phyloP scores from a whole-genome alignment of 2,329 filamentous ascomycete genomes.

The Bipolaris victoriae region DNA sequence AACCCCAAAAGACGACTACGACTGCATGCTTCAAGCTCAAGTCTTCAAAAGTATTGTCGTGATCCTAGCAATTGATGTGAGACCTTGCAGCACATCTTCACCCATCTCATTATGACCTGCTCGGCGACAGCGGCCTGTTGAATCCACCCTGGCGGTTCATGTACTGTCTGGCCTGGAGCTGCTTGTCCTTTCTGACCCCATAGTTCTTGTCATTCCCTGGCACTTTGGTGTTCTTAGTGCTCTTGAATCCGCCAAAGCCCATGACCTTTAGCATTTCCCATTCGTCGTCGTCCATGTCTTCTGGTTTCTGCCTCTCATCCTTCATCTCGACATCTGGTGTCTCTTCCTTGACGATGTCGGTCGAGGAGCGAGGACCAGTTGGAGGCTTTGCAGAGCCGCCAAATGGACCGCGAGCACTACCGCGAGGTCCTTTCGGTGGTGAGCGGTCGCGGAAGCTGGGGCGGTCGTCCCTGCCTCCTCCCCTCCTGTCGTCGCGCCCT shows the following conservation, averaged over 20 bases:
- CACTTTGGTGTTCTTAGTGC: slow-evolving; percentile 88
- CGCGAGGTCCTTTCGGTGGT: slow-evolving; percentile 36
- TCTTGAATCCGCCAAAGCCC: slow-evolving; percentile 86
- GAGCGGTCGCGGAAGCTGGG: slow-evolving; percentile 16
- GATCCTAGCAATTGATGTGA: background rate
- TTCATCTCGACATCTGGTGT: slow-evolving; percentile 39
- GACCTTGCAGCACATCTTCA: background rate
- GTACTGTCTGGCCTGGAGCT: slow-evolving; percentile 94
- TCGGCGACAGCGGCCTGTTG: slow-evolving; percentile 72
- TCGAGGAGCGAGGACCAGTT: slow-evolving; percentile 12
- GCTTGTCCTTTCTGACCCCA: slow-evolving; percentile 88
- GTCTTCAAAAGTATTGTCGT: background rate
- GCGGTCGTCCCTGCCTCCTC: slow-evolving; percentile 21
- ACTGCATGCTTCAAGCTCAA: background rate
- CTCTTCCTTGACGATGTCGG: slow-evolving; percentile 22
- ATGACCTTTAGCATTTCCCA: slow-evolving; percentile 83
- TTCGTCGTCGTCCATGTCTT: slow-evolving; percentile 65
- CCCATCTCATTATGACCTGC: slow-evolving; percentile 19
- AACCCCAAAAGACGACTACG: background rate
- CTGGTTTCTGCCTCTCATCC: slow-evolving; percentile 33
- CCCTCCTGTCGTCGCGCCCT: slow-evolving; percentile 22
- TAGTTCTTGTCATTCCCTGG: slow-evolving; percentile 81
- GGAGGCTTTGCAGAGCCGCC: slow-evolving; percentile 20
- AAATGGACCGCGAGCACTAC: slow-evolving; percentile 11
- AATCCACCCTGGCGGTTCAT: slow-evolving; percentile 88